A percentile compares a stretch with the other conserved stretches of the same genome.
Evolutionary conservation across 371 early-diverging fungal genomes (phyloP).

Genomic region (Phascolomyces articulosus): DNA sequence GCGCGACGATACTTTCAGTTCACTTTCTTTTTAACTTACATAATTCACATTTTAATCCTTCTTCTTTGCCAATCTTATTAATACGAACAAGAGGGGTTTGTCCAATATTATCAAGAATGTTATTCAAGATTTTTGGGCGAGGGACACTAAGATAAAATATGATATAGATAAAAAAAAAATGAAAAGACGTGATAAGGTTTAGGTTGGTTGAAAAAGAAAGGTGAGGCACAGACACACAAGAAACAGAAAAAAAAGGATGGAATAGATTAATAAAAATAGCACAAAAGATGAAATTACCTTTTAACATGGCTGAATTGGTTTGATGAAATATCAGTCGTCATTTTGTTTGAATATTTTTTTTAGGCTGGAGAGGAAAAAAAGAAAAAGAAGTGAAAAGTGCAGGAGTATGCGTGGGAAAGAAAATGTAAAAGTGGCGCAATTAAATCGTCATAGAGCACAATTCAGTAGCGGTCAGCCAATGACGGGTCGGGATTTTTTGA

Average conservation of each 20-base stretch:
- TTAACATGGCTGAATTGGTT: constrained; percentile 14
- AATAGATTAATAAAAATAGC: background rate
- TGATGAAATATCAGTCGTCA: constrained; percentile 11
- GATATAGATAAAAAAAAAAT: constrained; percentile 21
- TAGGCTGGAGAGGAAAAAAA: too few species aligned
- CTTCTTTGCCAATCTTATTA: constrained; percentile 82
- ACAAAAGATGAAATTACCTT: constrained; percentile 12
- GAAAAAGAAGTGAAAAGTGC: background rate
- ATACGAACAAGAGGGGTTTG: constrained; percentile 94
- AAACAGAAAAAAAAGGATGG: background rate
- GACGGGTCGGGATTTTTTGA: too few species aligned
- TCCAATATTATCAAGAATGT: constrained; percentile 93
- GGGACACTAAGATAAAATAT: constrained; percentile 24
- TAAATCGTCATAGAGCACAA: too few species aligned
- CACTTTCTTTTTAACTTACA: constrained; percentile 58
- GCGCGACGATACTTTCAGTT: background rate
- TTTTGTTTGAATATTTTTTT: background rate
- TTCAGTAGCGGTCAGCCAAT: background rate
- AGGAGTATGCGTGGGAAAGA: constrained; percentile 1
- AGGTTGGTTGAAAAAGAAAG: background rate
- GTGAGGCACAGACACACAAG: too few species aligned
- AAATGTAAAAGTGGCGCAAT: background rate
- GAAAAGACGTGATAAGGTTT: background rate
- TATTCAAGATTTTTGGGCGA: constrained; percentile 71
- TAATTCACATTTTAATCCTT: constrained; percentile 93